Evolutionary conservation across 2,329 filamentous ascomycete genomes (phyloP).

Genomic region (Nigrospora osmanthi): DNA sequence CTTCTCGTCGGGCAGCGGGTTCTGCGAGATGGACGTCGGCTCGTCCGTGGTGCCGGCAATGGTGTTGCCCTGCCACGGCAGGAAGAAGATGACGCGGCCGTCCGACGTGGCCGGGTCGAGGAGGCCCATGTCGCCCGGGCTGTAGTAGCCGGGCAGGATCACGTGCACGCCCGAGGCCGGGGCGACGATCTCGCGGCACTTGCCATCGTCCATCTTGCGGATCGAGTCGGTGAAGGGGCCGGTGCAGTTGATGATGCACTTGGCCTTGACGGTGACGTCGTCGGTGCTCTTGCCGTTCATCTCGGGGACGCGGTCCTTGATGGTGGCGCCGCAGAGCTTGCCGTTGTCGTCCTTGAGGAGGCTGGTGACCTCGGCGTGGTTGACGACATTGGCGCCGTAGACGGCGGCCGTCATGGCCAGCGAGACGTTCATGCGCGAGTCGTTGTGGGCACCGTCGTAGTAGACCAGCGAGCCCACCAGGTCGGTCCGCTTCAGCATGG

Average conservation of each 20-base stretch:
- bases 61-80: slow-evolving; percentile 89
- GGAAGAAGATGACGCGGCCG: slow-evolving; percentile 85
- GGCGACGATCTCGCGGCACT: slow-evolving; percentile 69
- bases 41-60: slow-evolving; percentile 85
- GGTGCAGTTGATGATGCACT: slow-evolving; percentile 81
- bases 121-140: slow-evolving; percentile 77
- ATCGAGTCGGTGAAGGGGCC: slow-evolving; percentile 83
- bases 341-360: slow-evolving; percentile 69
- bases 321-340: slow-evolving; percentile 63
- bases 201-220: slow-evolving; percentile 73
- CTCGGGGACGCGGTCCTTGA: slow-evolving; percentile 63
- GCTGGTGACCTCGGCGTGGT: slow-evolving; percentile 73
- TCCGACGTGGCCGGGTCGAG: slow-evolving; percentile 84
- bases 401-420: slow-evolving; percentile 83
- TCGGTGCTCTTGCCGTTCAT: slow-evolving; percentile 53
- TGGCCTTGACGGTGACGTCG: slow-evolving; percentile 66
- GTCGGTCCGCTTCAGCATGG: slow-evolving; percentile 76
- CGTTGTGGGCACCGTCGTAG: slow-evolving; percentile 88
- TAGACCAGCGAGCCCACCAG: slow-evolving; percentile 79
- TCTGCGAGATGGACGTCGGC: slow-evolving; percentile 61
- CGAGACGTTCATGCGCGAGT: slow-evolving; percentile 87
- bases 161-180: slow-evolving; percentile 82
- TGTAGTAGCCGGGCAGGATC: slow-evolving; percentile 81
- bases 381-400: slow-evolving; percentile 75
- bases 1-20: slow-evolving; percentile 72